Evolutionary conservation across 257 asterid genomes (phyloP).

Genomic region (Capsicum pubescens): DNA sequence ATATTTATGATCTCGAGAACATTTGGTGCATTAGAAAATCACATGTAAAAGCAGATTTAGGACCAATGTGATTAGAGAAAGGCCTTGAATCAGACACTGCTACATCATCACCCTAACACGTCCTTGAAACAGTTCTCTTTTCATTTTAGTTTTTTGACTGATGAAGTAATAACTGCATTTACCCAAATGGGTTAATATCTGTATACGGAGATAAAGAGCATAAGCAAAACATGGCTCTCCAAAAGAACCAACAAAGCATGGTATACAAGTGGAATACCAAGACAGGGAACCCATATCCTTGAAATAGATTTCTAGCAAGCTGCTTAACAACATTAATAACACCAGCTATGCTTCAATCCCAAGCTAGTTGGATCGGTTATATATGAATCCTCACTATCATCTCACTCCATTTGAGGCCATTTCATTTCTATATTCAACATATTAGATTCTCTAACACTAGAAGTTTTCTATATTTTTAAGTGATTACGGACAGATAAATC

Average conservation of each 20-base stretch:
- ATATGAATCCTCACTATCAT: background rate
- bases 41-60: background rate
- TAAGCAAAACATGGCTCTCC: background rate
- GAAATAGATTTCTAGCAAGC: background rate
- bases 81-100: background rate
- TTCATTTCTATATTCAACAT: background rate
- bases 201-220: background rate
- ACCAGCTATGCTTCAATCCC: background rate
- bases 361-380: background rate
- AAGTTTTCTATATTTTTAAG: background rate
- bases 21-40: background rate
- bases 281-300: background rate
- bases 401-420: background rate
- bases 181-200: background rate
- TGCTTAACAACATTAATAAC: background rate
- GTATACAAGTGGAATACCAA: background rate
- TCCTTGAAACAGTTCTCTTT: background rate
- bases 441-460: background rate
- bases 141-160: background rate
- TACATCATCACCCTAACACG: background rate
- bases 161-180: background rate
- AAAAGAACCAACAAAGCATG: background rate
- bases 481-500: background rate
- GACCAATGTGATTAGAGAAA: background rate
- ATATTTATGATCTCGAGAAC: background rate